Base-by-base conservation (phyloP, 108 stramenopile genomes). In the Skeletonema grethae region DNA sequence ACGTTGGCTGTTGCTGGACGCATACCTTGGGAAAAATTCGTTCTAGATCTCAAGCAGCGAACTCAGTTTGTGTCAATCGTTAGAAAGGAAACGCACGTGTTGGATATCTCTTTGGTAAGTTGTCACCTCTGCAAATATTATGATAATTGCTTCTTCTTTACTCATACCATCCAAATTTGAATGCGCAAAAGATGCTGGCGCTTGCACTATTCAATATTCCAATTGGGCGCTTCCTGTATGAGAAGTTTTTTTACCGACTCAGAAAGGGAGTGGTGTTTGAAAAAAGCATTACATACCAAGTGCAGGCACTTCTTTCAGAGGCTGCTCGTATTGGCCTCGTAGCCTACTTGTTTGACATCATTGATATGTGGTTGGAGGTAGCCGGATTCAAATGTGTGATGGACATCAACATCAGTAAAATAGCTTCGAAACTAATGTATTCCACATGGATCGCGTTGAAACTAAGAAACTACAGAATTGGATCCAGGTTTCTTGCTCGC, bases 1-100 rank as follows among this genome's bases (percentile, higher is more conserved):
- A 66, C 56, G n/a, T 61, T 80, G 38, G 74, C 69, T 3, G 65
- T 70, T 57, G 74, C 74, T 58, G 80, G 80, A 10, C 56, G 80
- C 7, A 82, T 82, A 30, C 80, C 80, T 3, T 82, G 80, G 80
- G 29, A 24, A 24, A 82, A 82, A 38, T 60, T 82, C 7, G 29
- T 57, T 48, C 32, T 82, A 5, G 59, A 73, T 10, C 57, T 68
- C 39, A 15, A 12, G 9, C 73, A 82, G 67, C 45, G 48, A 1
- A 43, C 3, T 16, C 39, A 82, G 48, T 67, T 82, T 32, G 18
- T 82, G 1, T 67, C 73, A 25, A 82, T 75, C 62, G 70, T 82
- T 41, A 67, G 74, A 35, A 43, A 64, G 50, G 73, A 82, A 35
- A 82, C 80, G 7, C 35, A 36, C 35, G 5, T 61, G 11, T 10